Evolutionary conservation across 805 yeast genomes (phyloP).

Genomic region (Ogataea trehaloabstinens): DNA sequence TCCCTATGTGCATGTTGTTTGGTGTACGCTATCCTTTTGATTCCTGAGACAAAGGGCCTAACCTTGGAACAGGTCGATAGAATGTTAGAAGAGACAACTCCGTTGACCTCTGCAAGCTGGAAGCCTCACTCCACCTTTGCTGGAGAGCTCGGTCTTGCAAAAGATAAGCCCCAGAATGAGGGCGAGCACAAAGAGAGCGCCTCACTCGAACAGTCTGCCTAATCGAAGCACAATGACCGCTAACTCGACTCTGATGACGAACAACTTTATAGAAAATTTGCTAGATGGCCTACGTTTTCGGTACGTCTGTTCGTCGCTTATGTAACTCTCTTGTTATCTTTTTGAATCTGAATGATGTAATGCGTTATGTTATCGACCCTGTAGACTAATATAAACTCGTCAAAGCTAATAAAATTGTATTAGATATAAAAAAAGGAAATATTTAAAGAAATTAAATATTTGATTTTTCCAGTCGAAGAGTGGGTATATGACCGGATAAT

Average conservation of each 20-base stretch:
- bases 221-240: constrained; percentile 3
- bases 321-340: too few relatives aligned
- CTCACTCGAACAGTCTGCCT: constrained; percentile 12
- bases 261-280: neutral
- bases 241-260: neutral
- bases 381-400: too few relatives aligned
- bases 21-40: constrained; percentile 69
- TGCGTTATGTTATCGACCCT: neutral
- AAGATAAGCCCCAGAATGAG: constrained; percentile 15
- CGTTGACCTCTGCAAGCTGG: constrained; percentile 35
- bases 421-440: too few relatives aligned
- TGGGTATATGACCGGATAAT: too few relatives aligned
- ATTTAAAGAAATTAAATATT: too few relatives aligned
- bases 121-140: constrained; percentile 34
- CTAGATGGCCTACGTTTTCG: neutral
- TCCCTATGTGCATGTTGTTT: constrained; percentile 39
- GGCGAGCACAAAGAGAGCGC: constrained; percentile 20
- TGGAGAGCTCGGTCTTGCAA: constrained; percentile 27
- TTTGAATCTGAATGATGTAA: too few relatives aligned
- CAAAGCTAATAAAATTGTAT: too few relatives aligned
- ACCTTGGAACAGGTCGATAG: constrained; percentile 77
- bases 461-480: too few relatives aligned
- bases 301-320: too few relatives aligned
- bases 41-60: constrained; percentile 79
- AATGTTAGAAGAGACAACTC: constrained; percentile 36